These are phyloP conservation scores for Wickerhamomyces bovis DNA, from an alignment of 805 yeast genomes.

Conservation along the genomic window DNA sequence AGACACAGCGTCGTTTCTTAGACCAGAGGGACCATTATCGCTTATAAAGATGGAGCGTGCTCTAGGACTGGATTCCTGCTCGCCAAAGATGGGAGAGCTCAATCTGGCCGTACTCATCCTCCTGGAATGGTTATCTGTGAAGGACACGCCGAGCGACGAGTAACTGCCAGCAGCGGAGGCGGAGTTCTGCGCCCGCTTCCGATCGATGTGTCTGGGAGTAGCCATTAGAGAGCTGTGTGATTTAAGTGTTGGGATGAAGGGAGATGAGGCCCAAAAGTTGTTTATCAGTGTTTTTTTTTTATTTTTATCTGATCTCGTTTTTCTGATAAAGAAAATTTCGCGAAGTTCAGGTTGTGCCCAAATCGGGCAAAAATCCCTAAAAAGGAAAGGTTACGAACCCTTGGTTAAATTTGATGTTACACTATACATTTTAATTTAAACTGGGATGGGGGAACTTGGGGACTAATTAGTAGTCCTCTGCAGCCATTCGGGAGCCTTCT, in stretches of 20 bases:
- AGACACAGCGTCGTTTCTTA: not conserved
- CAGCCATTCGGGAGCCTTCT: constrained; percentile 43
- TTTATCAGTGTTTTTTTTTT: too few species aligned
- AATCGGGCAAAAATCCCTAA: not conserved
- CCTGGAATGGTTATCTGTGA: constrained; percentile 1
- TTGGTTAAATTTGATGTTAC: too few species aligned
- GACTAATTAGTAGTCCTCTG: constrained; percentile 12
- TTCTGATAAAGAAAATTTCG: too few species aligned
- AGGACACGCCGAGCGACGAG: not conserved
- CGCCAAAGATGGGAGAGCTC: constrained; percentile 3
- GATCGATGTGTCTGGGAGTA: not conserved
- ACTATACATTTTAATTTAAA: too few species aligned
- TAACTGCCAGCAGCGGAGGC: not conserved
- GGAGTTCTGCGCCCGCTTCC: too few species aligned
- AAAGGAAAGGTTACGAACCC: not conserved
- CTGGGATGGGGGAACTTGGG: too few species aligned
- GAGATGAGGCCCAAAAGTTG: not conserved
- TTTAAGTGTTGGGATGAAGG: too few species aligned
- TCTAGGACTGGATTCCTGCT: constrained; percentile 1
- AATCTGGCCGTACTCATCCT: constrained; percentile 9
- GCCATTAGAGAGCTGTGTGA: not conserved
- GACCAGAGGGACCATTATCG: not conserved
- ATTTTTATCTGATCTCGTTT: too few species aligned
- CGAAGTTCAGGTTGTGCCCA: too few species aligned
- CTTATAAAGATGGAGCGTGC: not conserved